These are phyloP conservation scores for Glutinoglossum americanum DNA, from an alignment of 495 filamentous ascomycete species.

Conservation along the genomic window DNA sequence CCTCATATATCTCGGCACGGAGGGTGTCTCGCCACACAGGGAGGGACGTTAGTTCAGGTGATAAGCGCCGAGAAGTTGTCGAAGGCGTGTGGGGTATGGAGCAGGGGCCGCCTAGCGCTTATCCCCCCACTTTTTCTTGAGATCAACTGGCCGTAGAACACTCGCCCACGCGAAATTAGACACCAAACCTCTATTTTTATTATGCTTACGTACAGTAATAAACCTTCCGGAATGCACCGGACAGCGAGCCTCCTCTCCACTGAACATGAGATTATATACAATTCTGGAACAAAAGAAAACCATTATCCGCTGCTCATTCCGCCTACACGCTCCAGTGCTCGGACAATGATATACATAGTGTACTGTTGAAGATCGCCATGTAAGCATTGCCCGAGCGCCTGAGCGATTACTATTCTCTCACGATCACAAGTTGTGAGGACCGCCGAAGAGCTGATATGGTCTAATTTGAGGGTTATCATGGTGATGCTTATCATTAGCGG, in stretches of 20 bases:
- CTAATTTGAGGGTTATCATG: background rate
- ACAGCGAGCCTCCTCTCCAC: background rate
- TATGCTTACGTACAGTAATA: background rate
- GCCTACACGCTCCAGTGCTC: background rate
- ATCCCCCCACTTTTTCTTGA: background rate
- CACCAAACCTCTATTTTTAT: background rate
- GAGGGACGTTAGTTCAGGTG: too few relatives aligned
- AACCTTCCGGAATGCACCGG: background rate
- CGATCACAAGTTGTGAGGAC: background rate
- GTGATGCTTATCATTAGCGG: background rate
- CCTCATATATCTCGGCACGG: too few relatives aligned
- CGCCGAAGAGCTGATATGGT: background rate
- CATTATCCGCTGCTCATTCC: background rate
- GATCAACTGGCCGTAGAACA: background rate
- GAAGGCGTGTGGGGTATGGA: too few relatives aligned
- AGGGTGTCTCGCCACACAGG: too few relatives aligned
- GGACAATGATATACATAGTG: background rate
- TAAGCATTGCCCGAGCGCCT: background rate
- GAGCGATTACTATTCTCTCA: background rate
- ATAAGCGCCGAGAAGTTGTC: too few relatives aligned
- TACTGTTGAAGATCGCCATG: background rate
- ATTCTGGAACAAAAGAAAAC: background rate
- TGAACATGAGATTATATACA: background rate
- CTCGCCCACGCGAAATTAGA: background rate
- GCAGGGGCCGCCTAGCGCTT: background rate